Conservation (phyloP, 257 asterid species). For the Ilex aquifolium region DNA sequence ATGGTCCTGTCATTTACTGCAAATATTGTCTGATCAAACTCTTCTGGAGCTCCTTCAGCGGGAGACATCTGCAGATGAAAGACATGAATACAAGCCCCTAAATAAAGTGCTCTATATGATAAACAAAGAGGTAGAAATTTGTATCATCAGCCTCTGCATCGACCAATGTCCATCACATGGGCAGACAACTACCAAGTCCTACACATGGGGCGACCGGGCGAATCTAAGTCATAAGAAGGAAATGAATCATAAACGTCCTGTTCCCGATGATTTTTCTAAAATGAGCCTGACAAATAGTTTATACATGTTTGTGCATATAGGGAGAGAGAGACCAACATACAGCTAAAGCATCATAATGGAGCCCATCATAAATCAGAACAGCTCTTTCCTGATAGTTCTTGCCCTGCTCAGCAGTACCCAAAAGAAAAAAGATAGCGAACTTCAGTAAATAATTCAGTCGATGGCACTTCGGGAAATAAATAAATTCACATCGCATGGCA, state of each 20-base stretch:
- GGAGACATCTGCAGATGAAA: constrained; percentile 67
- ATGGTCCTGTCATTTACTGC: constrained; percentile 49
- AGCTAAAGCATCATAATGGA: constrained; percentile 93
- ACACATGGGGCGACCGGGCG: too few species aligned
- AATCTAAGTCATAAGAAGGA: too few species aligned
- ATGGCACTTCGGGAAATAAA: constrained; percentile 1
- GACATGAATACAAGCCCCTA: constrained; percentile 1
- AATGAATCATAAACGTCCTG: too few species aligned
- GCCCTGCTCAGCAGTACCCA: constrained; percentile 37
- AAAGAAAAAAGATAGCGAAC: constrained; percentile 14
- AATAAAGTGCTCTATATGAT: too few species aligned
- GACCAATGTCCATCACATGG: too few species aligned
- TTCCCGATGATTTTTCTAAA: too few species aligned
- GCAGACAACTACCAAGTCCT: too few species aligned
- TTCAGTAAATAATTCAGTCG: background rate
- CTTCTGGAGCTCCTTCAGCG: constrained; percentile 82
- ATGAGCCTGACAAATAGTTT: constrained; percentile 2
- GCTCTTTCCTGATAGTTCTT: constrained; percentile 73
- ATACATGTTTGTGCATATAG: too few species aligned
- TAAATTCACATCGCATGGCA: constrained; percentile 3
- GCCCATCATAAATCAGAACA: constrained; percentile 93
- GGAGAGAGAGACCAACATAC: constrained; percentile 41
- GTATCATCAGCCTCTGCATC: too few species aligned
- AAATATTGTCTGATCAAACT: constrained; percentile 93
- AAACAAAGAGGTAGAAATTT: too few species aligned